Percentiles rank a stretch among this genome's conserved stretches.
phyloP scores from a whole-genome alignment of 768 basidiomycete species.

The Macrolepiota fuliginosa region DNA sequence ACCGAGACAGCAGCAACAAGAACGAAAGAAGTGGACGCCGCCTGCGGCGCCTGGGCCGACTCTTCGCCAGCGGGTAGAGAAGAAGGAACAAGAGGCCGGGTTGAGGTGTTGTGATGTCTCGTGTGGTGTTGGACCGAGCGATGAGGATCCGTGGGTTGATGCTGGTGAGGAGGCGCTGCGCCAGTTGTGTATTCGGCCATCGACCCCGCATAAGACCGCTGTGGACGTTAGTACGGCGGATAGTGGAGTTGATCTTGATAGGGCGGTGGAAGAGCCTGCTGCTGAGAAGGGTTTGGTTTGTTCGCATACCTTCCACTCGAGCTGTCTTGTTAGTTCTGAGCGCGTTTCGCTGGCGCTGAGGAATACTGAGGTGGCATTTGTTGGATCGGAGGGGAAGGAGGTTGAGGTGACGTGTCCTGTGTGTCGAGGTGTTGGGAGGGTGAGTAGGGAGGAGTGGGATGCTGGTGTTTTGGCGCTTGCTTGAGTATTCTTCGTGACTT shows the following conservation, averaged over 20 bases:
- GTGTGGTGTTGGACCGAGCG: slow-evolving; percentile 74
- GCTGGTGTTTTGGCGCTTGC: slow-evolving; percentile 33
- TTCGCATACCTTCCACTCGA: slow-evolving; percentile 65
- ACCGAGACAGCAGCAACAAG: slow-evolving; percentile 15
- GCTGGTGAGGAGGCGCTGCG: slow-evolving; percentile 25
- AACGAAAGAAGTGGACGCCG: slow-evolving; percentile 51
- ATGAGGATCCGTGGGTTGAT: slow-evolving; percentile 58
- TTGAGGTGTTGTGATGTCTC: slow-evolving; percentile 69
- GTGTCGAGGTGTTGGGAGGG: slow-evolving; percentile 61
- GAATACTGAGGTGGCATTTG: slow-evolving; percentile 45
- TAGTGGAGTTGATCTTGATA: background rate
- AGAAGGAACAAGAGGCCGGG: slow-evolving; percentile 68
- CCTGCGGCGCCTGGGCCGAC: slow-evolving; percentile 69
- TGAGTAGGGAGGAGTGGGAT: slow-evolving; percentile 62
- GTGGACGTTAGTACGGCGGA: background rate
- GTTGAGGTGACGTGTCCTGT: slow-evolving; percentile 77
- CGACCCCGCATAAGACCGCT: background rate
- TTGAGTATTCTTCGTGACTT: background rate
- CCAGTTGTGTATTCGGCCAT: slow-evolving; percentile 37
- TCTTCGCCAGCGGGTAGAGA: slow-evolving; percentile 71
- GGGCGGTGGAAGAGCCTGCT: slow-evolving; percentile 7
- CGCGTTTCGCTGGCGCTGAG: slow-evolving; percentile 62
- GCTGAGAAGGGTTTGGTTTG: slow-evolving; percentile 39
- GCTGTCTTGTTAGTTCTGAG: slow-evolving; percentile 72
- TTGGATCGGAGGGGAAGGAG: slow-evolving; percentile 27